Percentiles rank a stretch among this genome's conserved stretches.
Evolutionary conservation across 2,329 filamentous ascomycete genomes (phyloP).

Genomic region (Penicillium sp.): DNA sequence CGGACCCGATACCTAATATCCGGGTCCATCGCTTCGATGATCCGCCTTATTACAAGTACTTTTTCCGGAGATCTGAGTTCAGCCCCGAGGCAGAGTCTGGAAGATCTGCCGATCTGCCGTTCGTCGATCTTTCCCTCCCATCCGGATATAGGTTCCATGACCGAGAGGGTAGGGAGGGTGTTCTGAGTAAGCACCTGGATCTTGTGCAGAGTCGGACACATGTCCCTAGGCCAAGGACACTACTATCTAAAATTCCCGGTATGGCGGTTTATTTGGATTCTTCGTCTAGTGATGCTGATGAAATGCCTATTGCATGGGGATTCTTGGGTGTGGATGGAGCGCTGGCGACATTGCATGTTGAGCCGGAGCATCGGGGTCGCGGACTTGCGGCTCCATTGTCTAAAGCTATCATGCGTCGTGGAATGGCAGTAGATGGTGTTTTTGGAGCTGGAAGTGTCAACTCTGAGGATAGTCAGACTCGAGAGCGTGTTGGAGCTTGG

Average conservation of each 20-base stretch:
- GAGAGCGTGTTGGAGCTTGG: slow-evolving; percentile 25
- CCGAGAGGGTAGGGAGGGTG: slow-evolving; percentile 25
- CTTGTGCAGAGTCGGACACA: slow-evolving; percentile 42
- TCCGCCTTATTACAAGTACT: slow-evolving; percentile 39
- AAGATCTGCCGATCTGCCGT: neutral
- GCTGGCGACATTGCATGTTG: slow-evolving; percentile 42
- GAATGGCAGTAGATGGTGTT: slow-evolving; percentile 23
- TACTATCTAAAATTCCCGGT: slow-evolving; percentile 34
- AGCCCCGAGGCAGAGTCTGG: neutral
- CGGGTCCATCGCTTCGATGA: slow-evolving; percentile 32
- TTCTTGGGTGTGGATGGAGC: slow-evolving; percentile 42
- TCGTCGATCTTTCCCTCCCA: slow-evolving; percentile 22
- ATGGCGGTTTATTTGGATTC: slow-evolving; percentile 37
- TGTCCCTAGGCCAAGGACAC: slow-evolving; percentile 39
- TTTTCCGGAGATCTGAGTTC: slow-evolving; percentile 31
- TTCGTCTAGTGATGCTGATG: slow-evolving; percentile 6
- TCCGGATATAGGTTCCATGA: slow-evolving; percentile 35
- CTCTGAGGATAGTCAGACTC: slow-evolving; percentile 7
- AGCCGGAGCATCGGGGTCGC: slow-evolving; percentile 42
- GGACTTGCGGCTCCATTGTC: slow-evolving; percentile 37
- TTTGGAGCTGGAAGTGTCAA: slow-evolving; percentile 18
- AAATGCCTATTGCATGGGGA: slow-evolving; percentile 42
- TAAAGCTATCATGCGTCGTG: slow-evolving; percentile 34
- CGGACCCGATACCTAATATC: slow-evolving; percentile 21
- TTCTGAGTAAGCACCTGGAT: slow-evolving; percentile 34